phyloP scores from a whole-genome alignment of 106 monocot genomes.

The Phalaenopsis equestris region DNA sequence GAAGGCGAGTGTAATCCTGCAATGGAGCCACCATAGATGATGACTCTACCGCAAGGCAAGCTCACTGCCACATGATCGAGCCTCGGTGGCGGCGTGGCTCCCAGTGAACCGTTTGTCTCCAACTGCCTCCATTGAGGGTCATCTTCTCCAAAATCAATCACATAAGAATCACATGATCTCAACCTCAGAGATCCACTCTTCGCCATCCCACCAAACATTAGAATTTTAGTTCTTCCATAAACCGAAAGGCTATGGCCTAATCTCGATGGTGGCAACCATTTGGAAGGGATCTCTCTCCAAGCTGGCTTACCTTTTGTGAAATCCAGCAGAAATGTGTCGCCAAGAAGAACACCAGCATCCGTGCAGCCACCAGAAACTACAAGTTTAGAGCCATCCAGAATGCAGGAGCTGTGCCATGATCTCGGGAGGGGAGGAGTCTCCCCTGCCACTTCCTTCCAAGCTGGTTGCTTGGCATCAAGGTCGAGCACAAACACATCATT shows the following conservation, averaged over 20 bases:
- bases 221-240: constrained; percentile 50
- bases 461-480: constrained; percentile 72
- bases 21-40: constrained; percentile 84
- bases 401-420: constrained; percentile 94
- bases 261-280: constrained; percentile 63
- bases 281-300: constrained; percentile 73
- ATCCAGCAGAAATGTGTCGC: constrained; percentile 73
- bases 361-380: constrained; percentile 89
- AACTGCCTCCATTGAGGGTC: constrained; percentile 77
- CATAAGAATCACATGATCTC: constrained; percentile 73
- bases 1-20: constrained; percentile 85
- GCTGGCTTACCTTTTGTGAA: constrained; percentile 55
- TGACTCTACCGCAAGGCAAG: constrained; percentile 82
- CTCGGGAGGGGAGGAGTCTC: constrained; percentile 56
- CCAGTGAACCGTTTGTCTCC: constrained; percentile 36
- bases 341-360: constrained; percentile 63
- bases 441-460: constrained; percentile 69
- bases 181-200: constrained; percentile 79
- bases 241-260: constrained; percentile 79
- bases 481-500: constrained; percentile 86
- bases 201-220: constrained; percentile 92
- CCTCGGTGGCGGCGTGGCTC: constrained; percentile 56
- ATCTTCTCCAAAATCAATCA: constrained; percentile 62
- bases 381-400: constrained; percentile 73
- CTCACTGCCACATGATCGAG: constrained; percentile 86